Evolutionary conservation across 2,329 filamentous ascomycete genomes (phyloP), one percentile per base, ranked within the genome.

Genomic region (Aureobasidium sp.): DNA sequence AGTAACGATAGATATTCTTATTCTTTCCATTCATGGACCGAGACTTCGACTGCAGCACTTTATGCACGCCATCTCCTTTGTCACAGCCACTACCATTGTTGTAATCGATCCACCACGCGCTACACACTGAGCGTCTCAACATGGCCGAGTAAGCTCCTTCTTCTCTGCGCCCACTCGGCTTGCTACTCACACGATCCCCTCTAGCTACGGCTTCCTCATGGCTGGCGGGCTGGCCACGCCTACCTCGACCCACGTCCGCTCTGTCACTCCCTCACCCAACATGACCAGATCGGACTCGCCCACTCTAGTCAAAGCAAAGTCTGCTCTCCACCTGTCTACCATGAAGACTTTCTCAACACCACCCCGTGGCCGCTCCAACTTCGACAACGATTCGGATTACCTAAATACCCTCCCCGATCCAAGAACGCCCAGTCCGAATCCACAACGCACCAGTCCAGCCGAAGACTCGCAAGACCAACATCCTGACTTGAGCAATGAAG

Each of bases 401-500:
- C 42, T 53, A 10, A 58, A 58, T 38, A 58, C 56, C 21, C 37
- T 58, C 10, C 56, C 56, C 30, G 56, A 58, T 34, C 56, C 56
- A 19, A 49, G 56, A 25, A 58, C 56, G 11, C 56, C 56, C 11
- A 58, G 56, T 42, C 56, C 56, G 22, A 45, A 45, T 19, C 54
- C 54, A 16, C 37, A 24, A n/a, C 40, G 54, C 22, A 34, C 44
- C 2, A 49, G 37, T 24, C 51, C 56, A 4, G 10, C 51, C 11
- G 54, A 54, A 25, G 53, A 45, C 25, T 17, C 24, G 6, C 25
- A 48, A n/a, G 44, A 54, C 21, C 51, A 34, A 21, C 52, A 83
- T 60, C 79, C 79, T 17, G 81, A 85, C 61, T 65, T 85, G 38
- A 84, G 79, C 65, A 76, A 77, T 59, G 93, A 97, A 70, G 88